These are phyloP conservation scores for Colletotrichum sansevieriae DNA, from an alignment of 2,329 filamentous ascomycete species.

Conservation along the genomic window DNA sequence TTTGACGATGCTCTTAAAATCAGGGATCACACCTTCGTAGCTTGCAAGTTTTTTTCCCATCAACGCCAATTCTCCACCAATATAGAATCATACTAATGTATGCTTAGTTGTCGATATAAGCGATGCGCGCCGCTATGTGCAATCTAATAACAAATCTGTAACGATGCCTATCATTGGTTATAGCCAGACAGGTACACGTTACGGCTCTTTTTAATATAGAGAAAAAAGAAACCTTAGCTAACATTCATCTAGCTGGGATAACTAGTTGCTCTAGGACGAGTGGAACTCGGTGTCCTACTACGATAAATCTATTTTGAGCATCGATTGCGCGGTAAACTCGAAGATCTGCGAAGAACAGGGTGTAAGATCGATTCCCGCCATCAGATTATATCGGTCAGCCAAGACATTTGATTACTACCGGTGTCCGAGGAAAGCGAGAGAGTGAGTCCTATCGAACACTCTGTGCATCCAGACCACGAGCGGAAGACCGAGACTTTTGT, in stretches of 20 bases:
- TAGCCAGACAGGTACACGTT: constrained; percentile 17
- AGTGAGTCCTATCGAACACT: constrained; percentile 48
- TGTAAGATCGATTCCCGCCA: constrained; percentile 60
- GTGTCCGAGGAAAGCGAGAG: constrained; percentile 55
- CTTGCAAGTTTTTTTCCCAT: constrained; percentile 47
- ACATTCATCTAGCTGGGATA: constrained; percentile 27
- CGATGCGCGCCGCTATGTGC: neutral
- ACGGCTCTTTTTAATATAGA: too few species aligned
- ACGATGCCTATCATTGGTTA: neutral
- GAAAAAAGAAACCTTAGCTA: too few species aligned
- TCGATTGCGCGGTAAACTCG: constrained; percentile 55
- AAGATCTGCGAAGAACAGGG: constrained; percentile 56
- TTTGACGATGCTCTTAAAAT: constrained; percentile 32
- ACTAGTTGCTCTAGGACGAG: constrained; percentile 41
- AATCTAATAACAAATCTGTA: neutral
- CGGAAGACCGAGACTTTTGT: too few species aligned
- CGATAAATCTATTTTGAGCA: constrained; percentile 45
- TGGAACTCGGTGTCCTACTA: constrained; percentile 37
- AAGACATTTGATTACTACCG: constrained; percentile 55
- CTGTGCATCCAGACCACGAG: neutral
- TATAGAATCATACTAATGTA: neutral
- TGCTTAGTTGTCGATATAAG: constrained; percentile 4
- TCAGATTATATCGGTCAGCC: constrained; percentile 55
- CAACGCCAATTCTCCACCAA: too few species aligned
- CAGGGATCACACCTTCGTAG: constrained; percentile 47